A percentile compares a stretch with the other conserved stretches of the same genome.
Conservation (phyloP, 1,284 basidiomycete species). For the Tilletia walkeri region DNA sequence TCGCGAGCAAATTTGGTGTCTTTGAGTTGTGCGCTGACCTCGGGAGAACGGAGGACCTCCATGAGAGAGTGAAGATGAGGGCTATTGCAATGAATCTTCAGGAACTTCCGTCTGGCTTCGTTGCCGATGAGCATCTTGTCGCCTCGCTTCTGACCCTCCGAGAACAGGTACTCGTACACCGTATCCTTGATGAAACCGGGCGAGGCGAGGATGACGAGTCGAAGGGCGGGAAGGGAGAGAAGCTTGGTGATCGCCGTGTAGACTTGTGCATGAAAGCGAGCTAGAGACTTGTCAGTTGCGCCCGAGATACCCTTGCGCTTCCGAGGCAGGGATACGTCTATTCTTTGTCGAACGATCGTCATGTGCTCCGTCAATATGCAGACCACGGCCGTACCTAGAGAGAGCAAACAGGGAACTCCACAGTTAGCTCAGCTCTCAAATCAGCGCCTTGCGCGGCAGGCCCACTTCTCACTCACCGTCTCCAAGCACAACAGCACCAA, state of each 20-base stretch:
- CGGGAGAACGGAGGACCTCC: constrained; percentile 59
- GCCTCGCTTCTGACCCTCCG: constrained; percentile 62
- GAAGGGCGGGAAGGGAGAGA: constrained; percentile 77
- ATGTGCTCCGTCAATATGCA: constrained; percentile 94
- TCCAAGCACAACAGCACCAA: constrained; percentile 92
- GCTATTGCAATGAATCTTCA: constrained; percentile 87
- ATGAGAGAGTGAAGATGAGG: constrained; percentile 93
- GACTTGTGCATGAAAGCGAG: constrained; percentile 76
- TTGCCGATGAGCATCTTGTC: constrained; percentile 73
- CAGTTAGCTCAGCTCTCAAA: no score
- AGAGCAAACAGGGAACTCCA: background rate
- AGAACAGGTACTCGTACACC: constrained; percentile 70
- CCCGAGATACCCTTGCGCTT: constrained; percentile 62
- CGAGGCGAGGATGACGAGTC: constrained; percentile 90
- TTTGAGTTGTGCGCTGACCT: constrained; percentile 68
- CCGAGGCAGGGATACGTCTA: constrained; percentile 84
- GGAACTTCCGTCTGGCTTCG: constrained; percentile 75
- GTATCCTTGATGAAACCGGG: constrained; percentile 93
- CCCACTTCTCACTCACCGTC: constrained; percentile 62
- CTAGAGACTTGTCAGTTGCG: constrained; percentile 42
- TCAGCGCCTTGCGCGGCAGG: background rate
- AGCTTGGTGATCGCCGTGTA: constrained; percentile 86
- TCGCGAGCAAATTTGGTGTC: constrained; percentile 98
- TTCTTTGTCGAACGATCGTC: constrained; percentile 87
- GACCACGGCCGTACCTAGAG: constrained; percentile 78